Evolutionary conservation across 257 asterid genomes (phyloP), one percentile per base, ranked within the genome.

Genomic region (Salvia hispanica): DNA sequence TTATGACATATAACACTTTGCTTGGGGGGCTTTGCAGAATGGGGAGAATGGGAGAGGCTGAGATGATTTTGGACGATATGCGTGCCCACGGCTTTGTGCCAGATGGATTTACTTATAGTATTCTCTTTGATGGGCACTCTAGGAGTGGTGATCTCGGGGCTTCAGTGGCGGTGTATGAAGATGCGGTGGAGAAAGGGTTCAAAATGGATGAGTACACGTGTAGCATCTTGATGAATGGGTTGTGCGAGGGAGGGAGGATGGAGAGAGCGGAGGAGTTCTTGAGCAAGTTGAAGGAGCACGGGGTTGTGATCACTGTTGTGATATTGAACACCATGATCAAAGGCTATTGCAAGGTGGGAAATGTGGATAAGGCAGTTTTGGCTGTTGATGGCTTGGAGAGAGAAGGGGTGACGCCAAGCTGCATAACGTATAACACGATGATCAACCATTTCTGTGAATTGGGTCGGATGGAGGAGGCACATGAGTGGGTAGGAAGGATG

Each of bases 31-130:
- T 92, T 54, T 85, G 92, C 79, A 84, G 63, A 72, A 70, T 69
- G 39, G 92, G 92, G 76, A 87, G 86, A 82, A 82, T 89, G 86
- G 84, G 71, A 54, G 97, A 89, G 63, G 84, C 83, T 33, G 48
- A 70, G 44, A 75, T 1, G 70, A 44, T 89, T 15, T 74, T 85
- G 79, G 76, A 81, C 78, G 96, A 92, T 76, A 92, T 92, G 92
- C 58, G 66, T 28, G 70, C 44, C 12, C 47, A 42, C 69, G 95
- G 95, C n/a, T 79, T 85, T 72, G 76, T 57, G 28, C 91, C 95
- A 3, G 96, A 92, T 79, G 87, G 80, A 8, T 84, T 74, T 71
- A 92, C 95, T 1, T 87, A 77, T 61, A 80, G 92, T 74, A 71
- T 80, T 70, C 81, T 92, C 37, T 81, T 89, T n/a, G 84, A 89